Percentiles rank a stretch among this genome's conserved stretches.
phyloP scores from a whole-genome alignment of 2,329 filamentous ascomycete species.

The Colletotrichum lentis region DNA sequence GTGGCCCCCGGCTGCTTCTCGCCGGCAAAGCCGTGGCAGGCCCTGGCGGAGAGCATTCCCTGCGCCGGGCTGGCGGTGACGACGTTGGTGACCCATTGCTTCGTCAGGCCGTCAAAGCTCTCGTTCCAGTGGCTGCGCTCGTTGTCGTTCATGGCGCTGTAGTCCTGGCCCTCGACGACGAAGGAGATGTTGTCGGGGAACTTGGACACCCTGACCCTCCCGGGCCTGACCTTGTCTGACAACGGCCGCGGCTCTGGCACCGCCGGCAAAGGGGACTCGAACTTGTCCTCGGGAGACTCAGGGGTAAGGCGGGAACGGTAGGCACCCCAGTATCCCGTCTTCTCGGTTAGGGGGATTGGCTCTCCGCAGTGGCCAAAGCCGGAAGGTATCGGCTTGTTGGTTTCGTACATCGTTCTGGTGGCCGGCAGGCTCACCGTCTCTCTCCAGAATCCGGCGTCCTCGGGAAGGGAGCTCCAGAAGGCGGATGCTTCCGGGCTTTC shows the following conservation, averaged over 20 bases:
- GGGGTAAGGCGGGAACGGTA: slow-evolving; percentile 34
- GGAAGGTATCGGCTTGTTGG: slow-evolving; percentile 25
- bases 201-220: slow-evolving; percentile 29
- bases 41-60: slow-evolving; percentile 27
- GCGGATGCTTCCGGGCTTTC: slow-evolving; percentile 21
- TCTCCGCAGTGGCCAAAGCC: slow-evolving; percentile 35
- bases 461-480: slow-evolving; percentile 25
- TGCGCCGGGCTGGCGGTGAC: slow-evolving; percentile 16
- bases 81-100: slow-evolving; percentile 35
- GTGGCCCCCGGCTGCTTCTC: slow-evolving; percentile 28
- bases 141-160: slow-evolving; percentile 31
- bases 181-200: slow-evolving; percentile 34
- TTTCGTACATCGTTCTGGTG: slow-evolving; percentile 29
- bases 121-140: slow-evolving; percentile 34
- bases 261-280: slow-evolving; percentile 15
- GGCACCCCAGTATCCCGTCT: slow-evolving; percentile 35
- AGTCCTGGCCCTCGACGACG: slow-evolving; percentile 35
- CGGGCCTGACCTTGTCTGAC: slow-evolving; percentile 19
- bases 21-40: slow-evolving; percentile 30
- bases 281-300: slow-evolving; percentile 27
- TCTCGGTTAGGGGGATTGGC: slow-evolving; percentile 27
- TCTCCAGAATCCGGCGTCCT: slow-evolving; percentile 29
- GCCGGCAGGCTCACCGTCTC: slow-evolving; percentile 33
- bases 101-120: slow-evolving; percentile 31
- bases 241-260: slow-evolving; percentile 22